These are phyloP conservation scores for Aspergillus bertholletiae DNA, from an alignment of 495 filamentous ascomycete species.

Conservation along the genomic window DNA sequence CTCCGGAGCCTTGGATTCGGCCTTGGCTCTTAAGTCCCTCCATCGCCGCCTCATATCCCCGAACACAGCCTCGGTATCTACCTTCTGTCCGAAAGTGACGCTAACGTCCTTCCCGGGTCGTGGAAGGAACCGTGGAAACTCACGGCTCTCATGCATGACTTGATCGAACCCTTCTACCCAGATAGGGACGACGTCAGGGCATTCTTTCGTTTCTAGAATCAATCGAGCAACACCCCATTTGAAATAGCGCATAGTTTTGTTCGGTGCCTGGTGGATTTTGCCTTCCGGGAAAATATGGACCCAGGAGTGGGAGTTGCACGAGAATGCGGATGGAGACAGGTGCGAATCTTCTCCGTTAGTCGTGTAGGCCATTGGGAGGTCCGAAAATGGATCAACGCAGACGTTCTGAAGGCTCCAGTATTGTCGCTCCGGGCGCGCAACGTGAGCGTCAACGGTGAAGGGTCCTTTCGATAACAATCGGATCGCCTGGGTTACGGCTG, in stretches of 20 bases:
- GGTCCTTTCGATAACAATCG: constrained; percentile 72
- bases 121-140: constrained; percentile 78
- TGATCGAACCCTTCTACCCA: constrained; percentile 86
- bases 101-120: constrained; percentile 65
- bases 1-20: constrained; percentile 28
- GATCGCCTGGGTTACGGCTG: constrained; percentile 81
- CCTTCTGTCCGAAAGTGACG: constrained; percentile 64
- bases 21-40: constrained; percentile 55
- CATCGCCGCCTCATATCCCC: constrained; percentile 67
- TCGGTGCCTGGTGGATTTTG: constrained; percentile 81
- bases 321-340: constrained; percentile 55
- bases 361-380: constrained; percentile 43
- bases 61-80: constrained; percentile 47
- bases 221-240: constrained; percentile 92
- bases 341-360: constrained; percentile 56
- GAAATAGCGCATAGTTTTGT: constrained; percentile 86
- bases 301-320: constrained; percentile 66
- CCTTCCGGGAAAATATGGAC: constrained; percentile 96
- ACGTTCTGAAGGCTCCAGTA: constrained; percentile 39
- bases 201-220: constrained; percentile 80
- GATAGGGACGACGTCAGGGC: constrained; percentile 85
- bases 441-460: constrained; percentile 38
- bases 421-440: constrained; percentile 32
- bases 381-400: constrained; percentile 47
- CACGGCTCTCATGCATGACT: constrained; percentile 77